Evolutionary conservation across 305 asterid genomes (phyloP).

Genomic region (Fraxinus floribunda): DNA sequence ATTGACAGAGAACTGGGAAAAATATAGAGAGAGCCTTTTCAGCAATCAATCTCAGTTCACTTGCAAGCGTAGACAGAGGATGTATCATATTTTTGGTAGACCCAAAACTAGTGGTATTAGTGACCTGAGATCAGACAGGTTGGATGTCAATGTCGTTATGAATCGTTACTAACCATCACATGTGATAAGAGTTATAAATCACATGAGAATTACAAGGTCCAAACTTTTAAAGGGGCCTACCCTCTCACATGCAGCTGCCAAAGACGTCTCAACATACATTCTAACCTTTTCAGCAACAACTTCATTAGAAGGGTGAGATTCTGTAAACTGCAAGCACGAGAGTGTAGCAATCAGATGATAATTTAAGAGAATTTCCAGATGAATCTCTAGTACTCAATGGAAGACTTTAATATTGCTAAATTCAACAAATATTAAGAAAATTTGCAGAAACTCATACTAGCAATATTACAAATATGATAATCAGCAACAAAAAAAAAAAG

Average conservation of each 20-base stretch:
- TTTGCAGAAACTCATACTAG: background rate
- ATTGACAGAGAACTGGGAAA: constrained; percentile 61
- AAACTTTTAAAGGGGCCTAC: constrained; percentile 43
- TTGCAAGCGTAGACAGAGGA: constrained; percentile 78
- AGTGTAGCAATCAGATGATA: constrained; percentile 12
- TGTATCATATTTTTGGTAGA: constrained; percentile 47
- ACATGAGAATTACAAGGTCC: constrained; percentile 18
- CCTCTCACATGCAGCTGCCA: constrained; percentile 75
- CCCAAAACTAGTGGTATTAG: constrained; percentile 40
- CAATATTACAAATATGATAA: background rate
- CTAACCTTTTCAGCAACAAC: constrained; percentile 53
- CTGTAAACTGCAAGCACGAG: constrained; percentile 49
- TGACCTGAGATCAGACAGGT: constrained; percentile 47
- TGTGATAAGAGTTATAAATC: background rate
- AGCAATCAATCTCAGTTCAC: constrained; percentile 64
- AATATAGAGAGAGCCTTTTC: constrained; percentile 65
- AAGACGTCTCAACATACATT: constrained; percentile 60
- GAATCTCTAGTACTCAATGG: constrained; percentile 19
- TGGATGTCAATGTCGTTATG: constrained; percentile 25
- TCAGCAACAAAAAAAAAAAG: constrained; percentile 1
- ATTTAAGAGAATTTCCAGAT: constrained; percentile 23
- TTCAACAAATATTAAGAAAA: constrained; percentile 1
- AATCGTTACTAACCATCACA: constrained; percentile 9
- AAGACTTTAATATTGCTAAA: constrained; percentile 17
- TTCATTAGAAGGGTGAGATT: constrained; percentile 47